Evolutionary conservation across 2,329 filamentous ascomycete species (phyloP).

Genomic region (Exophiala oligosperma): DNA sequence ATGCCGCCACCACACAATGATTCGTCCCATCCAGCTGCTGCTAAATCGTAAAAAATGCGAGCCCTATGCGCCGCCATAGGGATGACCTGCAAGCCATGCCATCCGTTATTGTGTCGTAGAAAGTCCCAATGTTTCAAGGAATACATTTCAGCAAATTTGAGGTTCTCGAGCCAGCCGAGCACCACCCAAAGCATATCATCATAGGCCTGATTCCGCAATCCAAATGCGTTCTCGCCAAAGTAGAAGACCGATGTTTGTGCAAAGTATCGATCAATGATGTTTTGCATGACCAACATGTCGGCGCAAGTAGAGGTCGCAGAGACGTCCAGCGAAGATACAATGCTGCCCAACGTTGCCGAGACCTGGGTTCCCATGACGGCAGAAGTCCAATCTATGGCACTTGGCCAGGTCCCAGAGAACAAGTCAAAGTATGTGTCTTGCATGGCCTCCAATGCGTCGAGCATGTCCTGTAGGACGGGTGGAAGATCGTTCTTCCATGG

Average conservation of each 20-base stretch:
- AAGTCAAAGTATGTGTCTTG: conserved; percentile 75
- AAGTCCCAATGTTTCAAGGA: conserved; percentile 59
- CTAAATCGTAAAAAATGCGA: conserved; percentile 81
- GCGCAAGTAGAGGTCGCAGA: conserved; percentile 33
- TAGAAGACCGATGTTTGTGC: conserved; percentile 75
- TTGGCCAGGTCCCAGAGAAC: conserved; percentile 79
- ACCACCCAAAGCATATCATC: conserved; percentile 97
- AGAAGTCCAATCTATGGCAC: conserved; percentile 88
- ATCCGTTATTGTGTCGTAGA: conserved; percentile 41
- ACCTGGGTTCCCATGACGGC: conserved; percentile 81
- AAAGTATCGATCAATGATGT: conserved; percentile 81
- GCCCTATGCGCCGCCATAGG: conserved; percentile 79
- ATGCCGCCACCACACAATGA: conserved; percentile 82
- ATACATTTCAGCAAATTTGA: conserved; percentile 74
- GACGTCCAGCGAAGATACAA: conserved; percentile 58
- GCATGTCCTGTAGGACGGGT: conserved; percentile 38
- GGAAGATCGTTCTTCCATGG: conserved; percentile 5
- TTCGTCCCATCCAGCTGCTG: conserved; percentile 77
- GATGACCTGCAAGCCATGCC: conserved; percentile 76
- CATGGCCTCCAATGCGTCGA: conserved; percentile 70
- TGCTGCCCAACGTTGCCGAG: conserved; percentile 68
- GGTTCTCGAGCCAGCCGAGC: conserved; percentile 81
- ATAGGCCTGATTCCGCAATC: conserved; percentile 75
- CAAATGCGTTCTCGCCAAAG: conserved; percentile 79
- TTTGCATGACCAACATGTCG: conserved; percentile 60